phyloP scores from a whole-genome alignment of 495 filamentous ascomycete species.

The Tuber umbilicatum region DNA sequence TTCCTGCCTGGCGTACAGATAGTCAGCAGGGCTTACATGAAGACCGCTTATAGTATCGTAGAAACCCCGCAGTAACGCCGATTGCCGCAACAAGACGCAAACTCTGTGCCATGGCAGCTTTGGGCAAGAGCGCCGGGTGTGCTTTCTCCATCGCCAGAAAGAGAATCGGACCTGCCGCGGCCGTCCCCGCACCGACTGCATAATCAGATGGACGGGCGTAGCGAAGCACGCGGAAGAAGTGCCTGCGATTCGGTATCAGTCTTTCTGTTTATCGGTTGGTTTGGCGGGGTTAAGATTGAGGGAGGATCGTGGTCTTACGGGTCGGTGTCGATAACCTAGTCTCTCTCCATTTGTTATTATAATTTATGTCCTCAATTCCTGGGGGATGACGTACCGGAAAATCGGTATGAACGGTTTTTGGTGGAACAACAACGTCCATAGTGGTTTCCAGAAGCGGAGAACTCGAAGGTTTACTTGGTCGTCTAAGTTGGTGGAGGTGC shows the following conservation, averaged over 20 bases:
- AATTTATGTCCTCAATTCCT: slow-evolving; percentile 17
- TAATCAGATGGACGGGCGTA: slow-evolving; percentile 86
- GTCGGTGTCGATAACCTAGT: slow-evolving; percentile 92
- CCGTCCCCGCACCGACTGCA: slow-evolving; percentile 57
- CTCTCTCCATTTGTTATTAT: slow-evolving; percentile 18
- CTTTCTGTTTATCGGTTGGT: slow-evolving; percentile 34
- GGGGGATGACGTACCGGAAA: slow-evolving; percentile 60
- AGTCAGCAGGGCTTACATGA: slow-evolving; percentile 48
- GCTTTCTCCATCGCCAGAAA: slow-evolving; percentile 74
- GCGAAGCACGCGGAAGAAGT: slow-evolving; percentile 76
- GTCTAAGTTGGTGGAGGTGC: slow-evolving; percentile 15
- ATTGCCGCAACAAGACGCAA: slow-evolving; percentile 73
- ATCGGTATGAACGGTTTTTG: slow-evolving; percentile 66
- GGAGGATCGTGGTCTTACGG: slow-evolving; percentile 58
- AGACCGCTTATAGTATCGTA: slow-evolving; percentile 71
- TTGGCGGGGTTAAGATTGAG: not conserved
- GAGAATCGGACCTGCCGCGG: slow-evolving; percentile 61
- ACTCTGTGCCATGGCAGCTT: slow-evolving; percentile 68
- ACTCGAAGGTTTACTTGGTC: slow-evolving; percentile 16
- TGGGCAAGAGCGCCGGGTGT: slow-evolving; percentile 71
- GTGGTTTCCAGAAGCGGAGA: slow-evolving; percentile 12
- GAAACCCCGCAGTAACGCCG: slow-evolving; percentile 65
- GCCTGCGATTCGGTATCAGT: slow-evolving; percentile 50
- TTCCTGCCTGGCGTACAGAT: not conserved
- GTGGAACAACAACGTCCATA: slow-evolving; percentile 54